phyloP scores from a whole-genome alignment of 2,329 filamentous ascomycete species.

The Neofusicoccum laricinum region DNA sequence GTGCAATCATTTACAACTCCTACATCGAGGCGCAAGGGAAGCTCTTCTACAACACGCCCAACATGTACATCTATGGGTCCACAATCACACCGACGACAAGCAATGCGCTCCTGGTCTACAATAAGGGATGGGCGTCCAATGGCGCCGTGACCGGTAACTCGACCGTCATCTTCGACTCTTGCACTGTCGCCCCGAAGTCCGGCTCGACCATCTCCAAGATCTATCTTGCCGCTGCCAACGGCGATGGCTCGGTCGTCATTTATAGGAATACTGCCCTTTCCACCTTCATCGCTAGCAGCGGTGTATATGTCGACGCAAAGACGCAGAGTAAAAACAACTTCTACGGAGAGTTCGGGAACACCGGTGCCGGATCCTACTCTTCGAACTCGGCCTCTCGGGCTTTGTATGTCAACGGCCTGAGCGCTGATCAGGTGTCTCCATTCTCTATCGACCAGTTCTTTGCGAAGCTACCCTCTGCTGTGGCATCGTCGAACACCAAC shows the following conservation, averaged over 20 bases:
- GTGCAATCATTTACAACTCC: constrained; percentile 43
- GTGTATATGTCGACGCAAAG: constrained; percentile 30
- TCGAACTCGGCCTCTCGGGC: constrained; percentile 35
- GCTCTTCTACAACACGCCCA: constrained; percentile 40
- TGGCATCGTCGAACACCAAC: constrained; percentile 30
- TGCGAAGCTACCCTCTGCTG: constrained; percentile 32
- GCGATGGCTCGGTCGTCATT: constrained; percentile 39
- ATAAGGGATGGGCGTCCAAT: constrained; percentile 30
- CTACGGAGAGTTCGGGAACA: constrained; percentile 44
- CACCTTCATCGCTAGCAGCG: constrained; percentile 37
- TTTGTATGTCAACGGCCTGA: constrained; percentile 35
- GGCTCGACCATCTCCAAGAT: constrained; percentile 39
- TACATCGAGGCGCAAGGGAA: constrained; percentile 46
- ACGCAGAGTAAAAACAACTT: constrained; percentile 22
- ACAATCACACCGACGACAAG: constrained; percentile 40
- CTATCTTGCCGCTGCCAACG: constrained; percentile 43
- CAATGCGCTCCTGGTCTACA: constrained; percentile 39
- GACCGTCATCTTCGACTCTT: constrained; percentile 42
- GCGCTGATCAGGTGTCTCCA: constrained; percentile 31
- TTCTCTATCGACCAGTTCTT: constrained; percentile 38
- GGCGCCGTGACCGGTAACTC: constrained; percentile 31
- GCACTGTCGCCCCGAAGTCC: constrained; percentile 32
- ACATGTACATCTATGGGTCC: constrained; percentile 44
- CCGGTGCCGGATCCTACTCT: constrained; percentile 41
- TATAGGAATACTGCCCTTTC: constrained; percentile 41